Evolutionary conservation across 495 filamentous ascomycete genomes (phyloP), one percentile per base, ranked within the genome.

Genomic region (Tetracladium setigerum): DNA sequence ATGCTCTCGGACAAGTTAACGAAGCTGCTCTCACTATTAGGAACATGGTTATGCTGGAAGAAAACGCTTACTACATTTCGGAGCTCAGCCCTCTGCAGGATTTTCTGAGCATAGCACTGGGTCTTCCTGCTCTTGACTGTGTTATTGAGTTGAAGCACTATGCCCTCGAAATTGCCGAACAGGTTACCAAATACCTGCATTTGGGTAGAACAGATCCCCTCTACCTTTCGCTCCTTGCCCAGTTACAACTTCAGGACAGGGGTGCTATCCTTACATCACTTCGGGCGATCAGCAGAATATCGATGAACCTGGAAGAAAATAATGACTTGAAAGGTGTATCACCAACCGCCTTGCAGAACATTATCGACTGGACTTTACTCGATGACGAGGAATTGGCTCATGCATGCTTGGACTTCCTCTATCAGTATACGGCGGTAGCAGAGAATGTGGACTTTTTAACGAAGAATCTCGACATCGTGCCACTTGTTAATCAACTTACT

Each of bases 301-400:
- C 88, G 0, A 89, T 90, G 68, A 83, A 86, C 45, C 64, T 94
- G 22, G 78, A 88, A 6, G 82, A 84, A 34, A 83, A 76, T 10
- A 95, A 94, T 61, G 73, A 77, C 44, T 71, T 99, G 45, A 74
- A 79, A 38, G 76, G 77, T 47, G 78, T 96, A n/a, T 78, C 88
- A 0, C 66, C 72, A 19, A 43, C 66, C 5, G 74, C 77, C 4
- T 63, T 97, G 7, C 72, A 81, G 48, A 79, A 79, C 31, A 72
- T 97, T 52, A 82, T 81, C 53, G 78, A 85, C 53, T 89, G 86
- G 72, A 79, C 89, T 2, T 67, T 97, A 16, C 74, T 95, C 13
- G 87, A 95, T 46, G 94, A 99, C 57, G 87, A 94, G 50, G 94
- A 97, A 47, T 72, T 99, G 5, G 70, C 89, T 50, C 82, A 82